phyloP scores from a whole-genome alignment of 805 yeast genomes.

The Candida sakaeoensis region DNA sequence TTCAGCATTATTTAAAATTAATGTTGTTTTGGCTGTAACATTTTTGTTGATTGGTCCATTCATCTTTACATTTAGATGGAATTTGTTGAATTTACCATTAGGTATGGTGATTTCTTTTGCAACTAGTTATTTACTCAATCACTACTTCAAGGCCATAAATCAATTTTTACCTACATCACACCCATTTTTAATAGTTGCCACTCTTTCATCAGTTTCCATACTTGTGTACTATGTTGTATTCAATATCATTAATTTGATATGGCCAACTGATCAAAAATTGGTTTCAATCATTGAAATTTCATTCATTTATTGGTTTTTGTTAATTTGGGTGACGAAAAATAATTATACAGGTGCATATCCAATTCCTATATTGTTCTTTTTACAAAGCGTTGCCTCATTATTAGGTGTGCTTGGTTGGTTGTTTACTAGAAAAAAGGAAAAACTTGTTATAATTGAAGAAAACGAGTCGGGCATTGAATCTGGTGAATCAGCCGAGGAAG shows the following conservation, averaged over 20 bases:
- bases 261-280: constrained; percentile 43
- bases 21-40: constrained; percentile 48
- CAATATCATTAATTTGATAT: constrained; percentile 36
- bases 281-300: constrained; percentile 47
- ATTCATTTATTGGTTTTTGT: constrained; percentile 52
- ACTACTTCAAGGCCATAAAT: constrained; percentile 17
- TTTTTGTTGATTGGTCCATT: constrained; percentile 46
- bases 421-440: constrained; percentile 11
- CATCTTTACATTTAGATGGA: constrained; percentile 44
- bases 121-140: constrained; percentile 8
- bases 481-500: constrained; percentile 1
- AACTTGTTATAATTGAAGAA: constrained; percentile 5
- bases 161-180: constrained; percentile 39
- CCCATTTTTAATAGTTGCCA: constrained; percentile 30
- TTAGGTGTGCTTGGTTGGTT: constrained; percentile 53
- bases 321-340: constrained; percentile 38
- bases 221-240: constrained; percentile 55
- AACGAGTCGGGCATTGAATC: neutral
- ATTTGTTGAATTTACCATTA: constrained; percentile 53
- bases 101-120: constrained; percentile 45
- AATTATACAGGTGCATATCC: constrained; percentile 54
- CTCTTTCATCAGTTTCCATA: constrained; percentile 46
- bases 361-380: constrained; percentile 42
- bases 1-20: constrained; percentile 45
- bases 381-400: constrained; percentile 45